A percentile compares a stretch with the other conserved stretches of the same genome.
These are phyloP conservation scores for Boletus subluridellus DNA, from an alignment of 1,284 basidiomycete genomes.

Conservation along the genomic window DNA sequence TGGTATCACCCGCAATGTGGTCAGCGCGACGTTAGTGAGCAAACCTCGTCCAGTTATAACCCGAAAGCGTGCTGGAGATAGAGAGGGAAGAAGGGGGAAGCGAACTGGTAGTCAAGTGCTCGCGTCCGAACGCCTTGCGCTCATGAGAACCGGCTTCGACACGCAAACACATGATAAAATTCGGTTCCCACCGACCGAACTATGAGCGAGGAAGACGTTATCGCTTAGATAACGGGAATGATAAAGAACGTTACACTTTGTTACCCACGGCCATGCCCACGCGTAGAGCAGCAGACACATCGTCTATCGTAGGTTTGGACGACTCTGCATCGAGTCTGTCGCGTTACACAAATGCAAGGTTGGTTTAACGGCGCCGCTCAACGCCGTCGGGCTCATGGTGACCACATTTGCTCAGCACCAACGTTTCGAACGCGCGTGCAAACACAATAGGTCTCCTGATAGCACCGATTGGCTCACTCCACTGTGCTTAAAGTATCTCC, in stretches of 20 bases:
- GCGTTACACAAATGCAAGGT: constrained; percentile 16
- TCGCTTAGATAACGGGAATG: constrained; percentile 16
- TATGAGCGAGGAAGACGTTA: background rate
- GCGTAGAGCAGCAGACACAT: background rate
- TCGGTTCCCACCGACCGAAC: background rate
- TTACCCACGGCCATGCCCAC: constrained; percentile 4
- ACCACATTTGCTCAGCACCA: background rate
- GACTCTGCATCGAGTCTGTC: constrained; percentile 17
- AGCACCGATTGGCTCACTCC: background rate
- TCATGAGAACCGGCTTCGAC: background rate
- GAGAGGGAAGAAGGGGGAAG: background rate
- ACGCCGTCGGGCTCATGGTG: background rate
- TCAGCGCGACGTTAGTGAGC: background rate
- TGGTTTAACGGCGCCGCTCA: constrained; percentile 1
- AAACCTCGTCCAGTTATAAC: background rate
- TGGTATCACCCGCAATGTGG: background rate
- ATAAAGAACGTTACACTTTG: background rate
- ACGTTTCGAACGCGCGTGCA: constrained; percentile 1
- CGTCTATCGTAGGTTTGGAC: background rate
- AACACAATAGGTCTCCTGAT: constrained; percentile 19
- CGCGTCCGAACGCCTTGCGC: background rate
- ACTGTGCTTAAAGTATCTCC: constrained; percentile 3
- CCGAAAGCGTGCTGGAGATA: background rate
- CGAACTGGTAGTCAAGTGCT: background rate
- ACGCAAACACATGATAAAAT: background rate